phyloP scores from a whole-genome alignment of 2,329 filamentous ascomycete species.

The Biscogniauxia mediterranea region DNA sequence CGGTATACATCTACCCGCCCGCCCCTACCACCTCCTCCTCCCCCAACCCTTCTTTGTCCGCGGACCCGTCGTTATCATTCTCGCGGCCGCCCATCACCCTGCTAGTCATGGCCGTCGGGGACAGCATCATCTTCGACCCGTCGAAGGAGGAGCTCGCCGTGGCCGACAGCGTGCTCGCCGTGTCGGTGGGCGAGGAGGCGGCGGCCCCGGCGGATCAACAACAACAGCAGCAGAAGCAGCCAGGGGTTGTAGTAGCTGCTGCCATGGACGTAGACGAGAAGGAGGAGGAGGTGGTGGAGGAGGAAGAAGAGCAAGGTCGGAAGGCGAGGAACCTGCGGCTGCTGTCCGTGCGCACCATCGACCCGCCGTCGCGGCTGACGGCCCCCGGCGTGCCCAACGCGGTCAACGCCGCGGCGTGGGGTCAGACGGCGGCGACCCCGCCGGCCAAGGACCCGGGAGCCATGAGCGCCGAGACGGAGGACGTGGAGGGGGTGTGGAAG shows the following conservation, averaged over 20 bases:
- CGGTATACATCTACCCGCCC: constrained; percentile 71
- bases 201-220: constrained; percentile 19
- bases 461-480: constrained; percentile 50
- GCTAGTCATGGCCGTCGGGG: constrained; percentile 80
- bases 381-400: constrained; percentile 67
- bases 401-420: constrained; percentile 54
- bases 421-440: constrained; percentile 29
- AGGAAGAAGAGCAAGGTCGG: constrained; percentile 22
- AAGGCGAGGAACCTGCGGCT: constrained; percentile 51
- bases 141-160: constrained; percentile 89
- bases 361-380: constrained; percentile 71
- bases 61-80: constrained; percentile 8
- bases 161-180: constrained; percentile 82
- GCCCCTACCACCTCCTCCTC: constrained; percentile 10
- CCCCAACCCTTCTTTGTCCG: too few species aligned
- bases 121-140: constrained; percentile 93
- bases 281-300: constrained; percentile 33
- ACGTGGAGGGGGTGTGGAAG: constrained; percentile 76
- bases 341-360: constrained; percentile 69
- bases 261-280: constrained; percentile 41
- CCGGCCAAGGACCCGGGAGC: constrained; percentile 40
- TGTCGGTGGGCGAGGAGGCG: constrained; percentile 72
- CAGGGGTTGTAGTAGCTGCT: not conserved
- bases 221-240: constrained; percentile 12
- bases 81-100: constrained; percentile 81